A percentile compares a stretch with the other conserved stretches of the same genome.
phyloP scores from a whole-genome alignment of 2,329 filamentous ascomycete genomes.

The Phoma sp. region DNA sequence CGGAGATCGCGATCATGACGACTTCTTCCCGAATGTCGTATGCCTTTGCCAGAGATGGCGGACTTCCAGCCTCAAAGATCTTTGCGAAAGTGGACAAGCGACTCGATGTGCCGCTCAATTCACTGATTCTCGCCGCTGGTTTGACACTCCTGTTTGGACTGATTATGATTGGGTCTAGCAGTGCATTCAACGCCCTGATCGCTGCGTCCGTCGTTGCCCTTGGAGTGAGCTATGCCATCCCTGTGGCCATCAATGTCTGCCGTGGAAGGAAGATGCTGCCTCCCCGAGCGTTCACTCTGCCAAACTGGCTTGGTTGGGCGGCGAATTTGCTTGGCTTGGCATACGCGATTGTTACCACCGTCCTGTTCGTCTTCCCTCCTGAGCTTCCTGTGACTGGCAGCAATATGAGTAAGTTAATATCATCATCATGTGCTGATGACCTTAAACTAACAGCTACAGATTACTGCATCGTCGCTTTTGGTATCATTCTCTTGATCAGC shows the following conservation, averaged over 20 bases:
- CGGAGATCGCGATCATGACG: constrained; percentile 69
- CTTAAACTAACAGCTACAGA: constrained; percentile 38
- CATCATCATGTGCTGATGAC: not conserved
- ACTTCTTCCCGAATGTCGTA: constrained; percentile 72
- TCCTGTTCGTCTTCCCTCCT: constrained; percentile 78
- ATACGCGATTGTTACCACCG: constrained; percentile 74
- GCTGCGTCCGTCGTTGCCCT: constrained; percentile 76
- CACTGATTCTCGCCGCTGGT: constrained; percentile 65
- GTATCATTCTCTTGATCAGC: constrained; percentile 64
- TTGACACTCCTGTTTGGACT: constrained; percentile 73
- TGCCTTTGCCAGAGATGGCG: constrained; percentile 72
- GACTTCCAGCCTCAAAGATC: constrained; percentile 67
- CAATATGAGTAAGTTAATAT: constrained; percentile 69
- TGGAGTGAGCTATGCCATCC: constrained; percentile 76
- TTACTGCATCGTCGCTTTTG: constrained; percentile 65
- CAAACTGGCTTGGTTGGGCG: constrained; percentile 64
- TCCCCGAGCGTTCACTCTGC: constrained; percentile 63
- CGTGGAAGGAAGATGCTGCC: constrained; percentile 72
- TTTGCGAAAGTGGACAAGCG: constrained; percentile 68
- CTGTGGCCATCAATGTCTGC: constrained; percentile 72
- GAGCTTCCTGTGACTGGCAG: constrained; percentile 67
- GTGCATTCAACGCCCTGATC: constrained; percentile 75
- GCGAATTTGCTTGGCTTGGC: constrained; percentile 67
- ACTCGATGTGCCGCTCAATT: constrained; percentile 71
- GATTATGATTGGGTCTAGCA: constrained; percentile 72